Conservation (phyloP, 441 rosid species). For the Euphorbia celastroides region DNA sequence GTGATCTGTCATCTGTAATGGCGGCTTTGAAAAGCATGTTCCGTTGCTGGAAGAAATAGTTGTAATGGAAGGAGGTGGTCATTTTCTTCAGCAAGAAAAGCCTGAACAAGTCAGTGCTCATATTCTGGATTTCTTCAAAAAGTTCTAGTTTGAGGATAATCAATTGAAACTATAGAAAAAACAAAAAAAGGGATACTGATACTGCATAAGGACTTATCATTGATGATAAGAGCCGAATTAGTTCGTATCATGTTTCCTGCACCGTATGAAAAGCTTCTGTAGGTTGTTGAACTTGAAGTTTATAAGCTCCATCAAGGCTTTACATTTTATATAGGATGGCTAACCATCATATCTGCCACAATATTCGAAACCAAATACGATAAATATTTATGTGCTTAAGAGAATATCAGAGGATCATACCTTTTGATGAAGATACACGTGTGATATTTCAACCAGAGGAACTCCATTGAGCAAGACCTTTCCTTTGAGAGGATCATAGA, state of each 20-base stretch:
- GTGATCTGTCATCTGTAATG: too few species aligned
- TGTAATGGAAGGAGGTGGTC: conserved; percentile 76
- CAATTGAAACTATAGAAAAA: not conserved
- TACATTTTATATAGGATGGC: not conserved
- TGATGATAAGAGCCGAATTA: conserved; percentile 1
- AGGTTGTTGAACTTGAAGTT: not conserved
- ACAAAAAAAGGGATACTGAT: not conserved
- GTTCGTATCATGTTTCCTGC: conserved; percentile 1
- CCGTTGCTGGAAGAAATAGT: conserved; percentile 72
- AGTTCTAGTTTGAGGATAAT: conserved; percentile 34
- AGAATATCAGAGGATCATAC: conserved; percentile 24
- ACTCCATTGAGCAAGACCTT: conserved; percentile 72
- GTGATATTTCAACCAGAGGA: conserved; percentile 76
- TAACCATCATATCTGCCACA: not conserved
- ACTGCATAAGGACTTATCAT: not conserved
- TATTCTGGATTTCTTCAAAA: conserved; percentile 63
- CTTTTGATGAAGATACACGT: conserved; percentile 74
- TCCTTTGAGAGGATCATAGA: conserved; percentile 87
- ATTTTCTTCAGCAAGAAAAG: conserved; percentile 65
- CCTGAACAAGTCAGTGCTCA: conserved; percentile 60
- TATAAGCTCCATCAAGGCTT: not conserved
- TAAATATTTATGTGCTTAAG: not conserved
- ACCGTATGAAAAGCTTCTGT: not conserved
- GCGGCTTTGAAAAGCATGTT: conserved; percentile 54
- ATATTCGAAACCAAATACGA: not conserved